These are phyloP conservation scores for Multifurca ochricompacta DNA, from an alignment of 768 basidiomycete genomes.

Conservation along the genomic window DNA sequence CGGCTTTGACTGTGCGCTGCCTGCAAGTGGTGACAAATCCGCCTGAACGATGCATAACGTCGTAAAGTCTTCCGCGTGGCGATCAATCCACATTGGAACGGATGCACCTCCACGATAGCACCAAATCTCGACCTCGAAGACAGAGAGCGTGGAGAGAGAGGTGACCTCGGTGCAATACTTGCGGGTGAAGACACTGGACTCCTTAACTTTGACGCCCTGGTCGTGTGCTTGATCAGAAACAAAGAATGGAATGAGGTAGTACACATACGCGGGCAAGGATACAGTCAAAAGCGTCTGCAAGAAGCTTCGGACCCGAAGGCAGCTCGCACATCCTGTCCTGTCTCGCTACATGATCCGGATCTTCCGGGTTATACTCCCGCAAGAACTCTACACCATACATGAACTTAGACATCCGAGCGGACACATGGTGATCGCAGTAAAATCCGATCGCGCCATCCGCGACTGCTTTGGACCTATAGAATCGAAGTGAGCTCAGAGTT, in stretches of 20 bases:
- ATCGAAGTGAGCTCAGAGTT: constrained; percentile 2
- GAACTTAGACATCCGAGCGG: constrained; percentile 68
- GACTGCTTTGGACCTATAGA: constrained; percentile 67
- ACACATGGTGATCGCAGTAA: constrained; percentile 79
- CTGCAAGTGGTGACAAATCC: constrained; percentile 62
- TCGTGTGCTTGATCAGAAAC: neutral
- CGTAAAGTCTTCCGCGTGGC: constrained; percentile 59
- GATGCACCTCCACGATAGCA: constrained; percentile 70
- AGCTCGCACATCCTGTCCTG: constrained; percentile 63
- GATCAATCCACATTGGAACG: constrained; percentile 67
- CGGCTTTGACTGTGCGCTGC: constrained; percentile 60
- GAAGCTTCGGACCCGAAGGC: constrained; percentile 67
- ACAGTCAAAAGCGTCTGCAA: constrained; percentile 79
- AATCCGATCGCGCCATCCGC: constrained; percentile 81
- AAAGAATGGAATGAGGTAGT: neutral
- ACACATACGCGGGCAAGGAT: constrained; percentile 57
- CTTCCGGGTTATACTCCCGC: constrained; percentile 54
- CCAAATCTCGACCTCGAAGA: constrained; percentile 82
- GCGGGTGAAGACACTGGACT: constrained; percentile 71
- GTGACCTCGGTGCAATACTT: constrained; percentile 82
- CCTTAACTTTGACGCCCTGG: constrained; percentile 68
- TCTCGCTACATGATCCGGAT: constrained; percentile 59
- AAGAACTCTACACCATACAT: constrained; percentile 81
- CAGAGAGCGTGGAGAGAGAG: constrained; percentile 62
- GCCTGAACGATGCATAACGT: constrained; percentile 74